These are phyloP conservation scores for Anthracocystis panici-leucophaei DNA, from an alignment of 1,284 basidiomycete species.

Conservation along the genomic window DNA sequence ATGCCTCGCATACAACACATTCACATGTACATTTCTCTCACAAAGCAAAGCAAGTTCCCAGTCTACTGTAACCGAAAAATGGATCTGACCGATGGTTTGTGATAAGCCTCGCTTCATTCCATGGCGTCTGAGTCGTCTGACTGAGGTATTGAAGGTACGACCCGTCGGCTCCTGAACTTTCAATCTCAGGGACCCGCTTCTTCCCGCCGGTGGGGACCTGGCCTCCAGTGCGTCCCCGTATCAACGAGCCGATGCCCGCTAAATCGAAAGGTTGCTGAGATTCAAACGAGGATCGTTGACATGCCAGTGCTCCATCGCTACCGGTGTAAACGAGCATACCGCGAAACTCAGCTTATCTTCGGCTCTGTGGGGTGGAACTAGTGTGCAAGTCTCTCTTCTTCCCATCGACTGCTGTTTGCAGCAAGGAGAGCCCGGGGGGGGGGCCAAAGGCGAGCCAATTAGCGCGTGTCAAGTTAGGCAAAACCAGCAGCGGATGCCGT, in stretches of 20 bases:
- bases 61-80: neutral
- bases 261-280: neutral
- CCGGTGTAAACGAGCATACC: no score
- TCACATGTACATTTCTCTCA: neutral
- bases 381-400: no score
- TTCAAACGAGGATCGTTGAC: neutral
- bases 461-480: conserved; percentile 9
- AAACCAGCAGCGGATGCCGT: neutral
- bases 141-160: neutral
- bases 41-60: neutral
- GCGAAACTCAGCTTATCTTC: no score
- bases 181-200: conserved; percentile 3
- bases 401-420: no score
- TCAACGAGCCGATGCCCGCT: neutral
- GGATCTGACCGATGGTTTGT: neutral
- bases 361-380: no score
- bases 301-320: no score
- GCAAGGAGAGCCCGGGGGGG: no score
- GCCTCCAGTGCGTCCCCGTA: neutral
- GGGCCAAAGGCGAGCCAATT: neutral
- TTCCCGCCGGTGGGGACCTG: neutral
- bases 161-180: neutral
- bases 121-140: neutral
- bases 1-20: neutral
- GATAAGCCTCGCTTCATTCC: neutral